Evolutionary conservation across 495 filamentous ascomycete species (phyloP), one percentile per base, ranked within the genome.

Genomic region (Hypomontagnella submonticulosa): DNA sequence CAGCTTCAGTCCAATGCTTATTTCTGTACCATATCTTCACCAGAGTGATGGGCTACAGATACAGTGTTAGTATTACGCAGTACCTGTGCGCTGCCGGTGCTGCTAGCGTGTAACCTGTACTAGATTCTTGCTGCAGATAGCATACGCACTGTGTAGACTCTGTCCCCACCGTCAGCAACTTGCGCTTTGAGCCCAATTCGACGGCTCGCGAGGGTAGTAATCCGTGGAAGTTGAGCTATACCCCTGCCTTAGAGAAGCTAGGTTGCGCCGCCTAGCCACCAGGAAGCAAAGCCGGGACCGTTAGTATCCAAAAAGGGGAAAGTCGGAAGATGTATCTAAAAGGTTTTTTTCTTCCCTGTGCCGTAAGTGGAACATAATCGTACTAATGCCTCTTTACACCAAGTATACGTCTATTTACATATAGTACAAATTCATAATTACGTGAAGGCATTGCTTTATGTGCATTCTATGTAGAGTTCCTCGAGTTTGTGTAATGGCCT

Each of bases 171-270:
- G 42, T 58, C 32, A 67, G 37, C 46, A 50, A 19, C 53, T 32
- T 44, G 43, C 54, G 53, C 55, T 63, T 51, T 56, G 59, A 63
- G 48, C 55, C 59, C 54, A 68, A 68, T 68, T 63, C 55, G 59
- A 68, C 65, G 59, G 65, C 65, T 62, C 49, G 59, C 4, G 54
- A 63, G 51, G 49, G 66, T 69, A 16, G 61, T 49, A 69, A 64
- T 64, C 60, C 66, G 61, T 54, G 40, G 46, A 55, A 51, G 61
- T 61, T 56, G 43, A 65, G 27, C 43, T 47, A 42, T 5, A 32
- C 19, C 63, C 60, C 38, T 61, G 44, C 41, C 66, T n/a, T 53
- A 52, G 61, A 41, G 49, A 6, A 46, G 34, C 30, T 63, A 57
- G 52, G 49, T 10, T 38, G 36, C 20, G 43, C 37, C 30, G 20